Evolutionary conservation across 768 basidiomycete species (phyloP).

Genomic region (Tubosaeta brunneosetosa): DNA sequence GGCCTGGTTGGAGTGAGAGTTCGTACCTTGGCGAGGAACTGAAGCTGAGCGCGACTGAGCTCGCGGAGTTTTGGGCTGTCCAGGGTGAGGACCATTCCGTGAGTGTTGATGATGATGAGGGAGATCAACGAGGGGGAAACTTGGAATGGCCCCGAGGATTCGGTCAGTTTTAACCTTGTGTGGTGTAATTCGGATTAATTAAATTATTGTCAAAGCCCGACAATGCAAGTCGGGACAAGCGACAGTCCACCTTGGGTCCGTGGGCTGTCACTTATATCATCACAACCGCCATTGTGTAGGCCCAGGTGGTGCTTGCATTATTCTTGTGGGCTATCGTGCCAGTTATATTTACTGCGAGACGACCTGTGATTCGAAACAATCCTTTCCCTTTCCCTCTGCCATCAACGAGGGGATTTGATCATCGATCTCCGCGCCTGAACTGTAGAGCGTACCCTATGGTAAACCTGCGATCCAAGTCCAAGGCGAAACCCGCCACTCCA

Average conservation of each 20-base stretch:
- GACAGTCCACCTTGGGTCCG: neutral
- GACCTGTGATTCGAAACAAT: neutral
- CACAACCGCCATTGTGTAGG: constrained; percentile 2
- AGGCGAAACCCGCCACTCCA: constrained; percentile 1
- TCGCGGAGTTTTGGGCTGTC: constrained; percentile 17
- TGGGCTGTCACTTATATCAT: too few species aligned
- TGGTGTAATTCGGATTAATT: neutral
- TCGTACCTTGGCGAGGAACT: constrained; percentile 24
- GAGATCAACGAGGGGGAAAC: neutral
- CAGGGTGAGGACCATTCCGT: constrained; percentile 6
- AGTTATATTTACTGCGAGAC: constrained; percentile 6
- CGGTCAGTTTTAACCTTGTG: neutral
- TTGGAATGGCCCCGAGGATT: neutral
- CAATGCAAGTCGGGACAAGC: neutral
- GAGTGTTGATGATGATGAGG: too few species aligned
- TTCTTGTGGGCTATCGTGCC: constrained; percentile 3
- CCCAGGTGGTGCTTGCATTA: constrained; percentile 11
- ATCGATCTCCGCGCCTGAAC: neutral
- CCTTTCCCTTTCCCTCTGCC: neutral
- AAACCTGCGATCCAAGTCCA: constrained; percentile 10
- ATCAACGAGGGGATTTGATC: neutral
- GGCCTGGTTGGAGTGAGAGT: neutral
- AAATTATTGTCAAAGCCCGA: neutral
- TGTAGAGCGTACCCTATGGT: constrained; percentile 4
- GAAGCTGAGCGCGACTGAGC: constrained; percentile 19